A percentile compares a stretch with the other conserved stretches of the same genome.
Evolutionary conservation across 345 rosid species (phyloP).

Genomic region (Eucalyptus tenuipes): DNA sequence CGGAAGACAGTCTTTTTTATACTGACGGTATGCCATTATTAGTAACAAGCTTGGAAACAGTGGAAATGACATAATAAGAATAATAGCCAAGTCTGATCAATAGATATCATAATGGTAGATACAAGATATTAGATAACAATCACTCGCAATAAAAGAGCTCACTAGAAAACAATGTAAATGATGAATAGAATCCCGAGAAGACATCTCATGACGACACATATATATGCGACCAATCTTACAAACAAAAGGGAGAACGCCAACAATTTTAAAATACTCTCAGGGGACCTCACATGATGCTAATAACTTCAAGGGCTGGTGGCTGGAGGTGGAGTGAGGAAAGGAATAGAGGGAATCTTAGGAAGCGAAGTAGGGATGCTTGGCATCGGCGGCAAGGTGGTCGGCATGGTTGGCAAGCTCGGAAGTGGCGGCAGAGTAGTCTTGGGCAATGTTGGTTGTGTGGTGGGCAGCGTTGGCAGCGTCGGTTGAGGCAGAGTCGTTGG

Average conservation of each 20-base stretch:
- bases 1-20: neutral
- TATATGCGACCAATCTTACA: neutral
- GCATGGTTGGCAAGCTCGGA: neutral
- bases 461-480: neutral
- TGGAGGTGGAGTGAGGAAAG: slow-evolving; percentile 16
- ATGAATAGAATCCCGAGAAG: neutral
- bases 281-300: neutral
- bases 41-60: neutral
- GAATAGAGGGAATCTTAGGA: slow-evolving; percentile 15
- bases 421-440: neutral
- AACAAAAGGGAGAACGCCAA: neutral
- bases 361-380: slow-evolving; percentile 15
- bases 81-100: neutral
- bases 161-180: neutral
- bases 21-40: neutral
- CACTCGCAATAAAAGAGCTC: neutral
- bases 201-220: neutral
- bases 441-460: slow-evolving; percentile 1
- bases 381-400: slow-evolving; percentile 1
- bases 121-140: neutral
- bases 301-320: slow-evolving; percentile 2
- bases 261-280: neutral
- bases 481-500: neutral
- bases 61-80: neutral
- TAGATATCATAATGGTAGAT: neutral